phyloP scores from a whole-genome alignment of 2,329 filamentous ascomycete species.

The Didymella lethalis region DNA sequence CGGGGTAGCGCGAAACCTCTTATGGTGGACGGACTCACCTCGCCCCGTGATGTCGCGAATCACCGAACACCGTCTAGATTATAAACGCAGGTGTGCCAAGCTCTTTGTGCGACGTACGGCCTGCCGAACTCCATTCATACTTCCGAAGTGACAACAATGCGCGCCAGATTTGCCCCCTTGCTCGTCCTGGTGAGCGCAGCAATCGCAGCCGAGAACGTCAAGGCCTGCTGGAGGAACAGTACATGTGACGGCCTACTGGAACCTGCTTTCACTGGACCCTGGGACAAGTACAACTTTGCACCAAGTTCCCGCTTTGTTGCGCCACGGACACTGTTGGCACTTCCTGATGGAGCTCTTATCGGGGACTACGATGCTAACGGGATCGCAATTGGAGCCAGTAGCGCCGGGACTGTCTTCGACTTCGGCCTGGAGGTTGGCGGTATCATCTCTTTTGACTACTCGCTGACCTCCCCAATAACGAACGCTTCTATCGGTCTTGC shows the following conservation, averaged over 20 bases:
- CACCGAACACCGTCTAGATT: not conserved
- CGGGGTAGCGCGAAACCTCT: constrained; percentile 6
- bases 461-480: constrained; percentile 45
- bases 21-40: not conserved
- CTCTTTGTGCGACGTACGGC: not conserved
- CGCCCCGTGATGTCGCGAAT: constrained; percentile 8
- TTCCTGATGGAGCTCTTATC: not conserved
- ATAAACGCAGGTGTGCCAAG: not conserved
- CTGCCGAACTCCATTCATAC: not conserved
- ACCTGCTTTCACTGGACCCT: constrained; percentile 3
- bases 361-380: not conserved
- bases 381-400: not conserved
- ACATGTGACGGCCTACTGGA: not conserved
- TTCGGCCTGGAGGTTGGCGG: constrained; percentile 68
- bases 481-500: constrained; percentile 50
- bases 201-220: not conserved
- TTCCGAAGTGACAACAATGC: not conserved
- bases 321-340: constrained; percentile 1
- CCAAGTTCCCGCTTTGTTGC: constrained; percentile 5
- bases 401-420: constrained; percentile 57
- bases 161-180: not conserved
- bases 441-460: constrained; percentile 61
- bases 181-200: not conserved
- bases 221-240: constrained; percentile 12
- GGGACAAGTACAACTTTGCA: constrained; percentile 11